Evolutionary conservation across 805 yeast species (phyloP), one percentile per base, ranked within the genome.

Genomic region (Saccharomycopsis javanensis): DNA sequence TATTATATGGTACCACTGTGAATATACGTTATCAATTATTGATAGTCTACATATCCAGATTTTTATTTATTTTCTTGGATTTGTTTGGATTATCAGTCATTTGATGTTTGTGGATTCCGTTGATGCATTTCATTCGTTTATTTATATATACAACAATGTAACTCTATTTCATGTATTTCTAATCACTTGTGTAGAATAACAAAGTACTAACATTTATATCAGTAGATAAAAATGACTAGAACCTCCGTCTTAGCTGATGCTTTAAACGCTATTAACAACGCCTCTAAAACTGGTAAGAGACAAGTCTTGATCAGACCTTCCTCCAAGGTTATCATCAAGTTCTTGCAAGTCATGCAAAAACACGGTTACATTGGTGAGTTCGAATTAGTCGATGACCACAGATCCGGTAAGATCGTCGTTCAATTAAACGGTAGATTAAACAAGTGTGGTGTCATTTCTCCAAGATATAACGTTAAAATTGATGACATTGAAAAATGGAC

Each of bases 361-460:
- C 97, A 91, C 78, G 97, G 97, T 72, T 91, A 91, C 94, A 91
- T 90, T 80, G 97, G 91, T 72, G 97, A 90, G 80, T 90, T 90
- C 77, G 97, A 91, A 83, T 88, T 85, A 85, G 90, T 90, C 70
- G 97, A 90, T 74, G 97, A 90, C 83, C 97, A 90, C 91, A 88
- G 97, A 83, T 88, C 96, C 60, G 97, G 97, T 72, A 90, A 90
- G 86, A 88, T 90, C 66, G 97, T 91, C 67, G 89, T 90, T 65
- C 96, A 88, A 79, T 84, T 90, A 72, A 90, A 88, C 85, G 97
- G 97, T 78, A 88, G 97, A 82, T 83, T 90, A 72, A 90, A 90
- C 96, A 92, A 91, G 82, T 90, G 94, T 75, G 98, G 98, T 81
- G 98, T 92, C 63, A 91, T 91, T 76, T 88, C 96, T 64, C 98